These are phyloP conservation scores for Phialemoniopsis sp. DNA, from an alignment of 2,329 filamentous ascomycete species.

Conservation along the genomic window DNA sequence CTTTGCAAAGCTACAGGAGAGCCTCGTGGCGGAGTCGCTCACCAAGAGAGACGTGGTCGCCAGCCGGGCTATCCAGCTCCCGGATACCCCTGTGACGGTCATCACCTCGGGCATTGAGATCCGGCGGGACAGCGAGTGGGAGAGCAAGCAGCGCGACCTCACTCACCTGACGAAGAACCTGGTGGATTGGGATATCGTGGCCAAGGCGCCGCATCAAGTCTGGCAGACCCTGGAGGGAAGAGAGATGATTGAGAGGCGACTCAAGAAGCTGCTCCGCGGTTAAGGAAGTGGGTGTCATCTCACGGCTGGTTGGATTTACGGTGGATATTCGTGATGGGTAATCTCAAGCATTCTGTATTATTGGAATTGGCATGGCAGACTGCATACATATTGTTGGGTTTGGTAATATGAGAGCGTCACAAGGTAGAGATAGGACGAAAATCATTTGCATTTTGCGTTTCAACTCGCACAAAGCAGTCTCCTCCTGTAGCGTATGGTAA, in stretches of 20 bases:
- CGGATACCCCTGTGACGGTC: constrained; percentile 71
- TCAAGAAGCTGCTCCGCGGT: constrained; percentile 60
- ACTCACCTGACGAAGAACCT: constrained; percentile 77
- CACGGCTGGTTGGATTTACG: too few species aligned
- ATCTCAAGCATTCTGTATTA: too few species aligned
- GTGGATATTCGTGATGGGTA: too few species aligned
- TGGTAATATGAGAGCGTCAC: too few species aligned
- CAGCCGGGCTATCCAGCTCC: constrained; percentile 73
- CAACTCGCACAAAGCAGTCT: too few species aligned
- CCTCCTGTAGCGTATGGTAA: too few species aligned
- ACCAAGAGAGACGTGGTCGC: constrained; percentile 78
- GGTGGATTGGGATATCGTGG: constrained; percentile 80
- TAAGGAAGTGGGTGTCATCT: not conserved
- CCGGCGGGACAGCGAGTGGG: constrained; percentile 67
- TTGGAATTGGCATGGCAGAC: too few species aligned
- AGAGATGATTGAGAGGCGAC: constrained; percentile 70
- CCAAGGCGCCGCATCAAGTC: constrained; percentile 78
- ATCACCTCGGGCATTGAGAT: constrained; percentile 77
- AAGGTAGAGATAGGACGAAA: too few species aligned
- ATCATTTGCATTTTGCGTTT: too few species aligned
- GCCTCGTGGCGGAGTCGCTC: constrained; percentile 78
- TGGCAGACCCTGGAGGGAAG: constrained; percentile 76
- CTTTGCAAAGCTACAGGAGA: constrained; percentile 91
- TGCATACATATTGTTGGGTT: too few species aligned
- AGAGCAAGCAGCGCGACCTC: constrained; percentile 78